These are phyloP conservation scores for Scedosporium boydii DNA, from an alignment of 2,329 filamentous ascomycete species.

Conservation along the genomic window DNA sequence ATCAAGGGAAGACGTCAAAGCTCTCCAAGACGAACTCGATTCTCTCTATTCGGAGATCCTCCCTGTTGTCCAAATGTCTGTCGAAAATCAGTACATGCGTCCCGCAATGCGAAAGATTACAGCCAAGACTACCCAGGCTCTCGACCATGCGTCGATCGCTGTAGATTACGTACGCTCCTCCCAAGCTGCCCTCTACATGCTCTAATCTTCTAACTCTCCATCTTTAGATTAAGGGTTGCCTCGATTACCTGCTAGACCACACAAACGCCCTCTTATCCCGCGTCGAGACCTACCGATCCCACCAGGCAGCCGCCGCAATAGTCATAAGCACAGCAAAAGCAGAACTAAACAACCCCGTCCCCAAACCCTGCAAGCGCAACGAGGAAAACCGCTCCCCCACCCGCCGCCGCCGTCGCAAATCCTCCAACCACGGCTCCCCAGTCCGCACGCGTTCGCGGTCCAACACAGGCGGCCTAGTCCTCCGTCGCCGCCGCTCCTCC, in stretches of 20 bases:
- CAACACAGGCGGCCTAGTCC: conserved; percentile 11
- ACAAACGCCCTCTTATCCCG: conserved; percentile 30
- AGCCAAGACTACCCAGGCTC: conserved; percentile 30
- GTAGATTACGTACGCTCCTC: conserved; percentile 37
- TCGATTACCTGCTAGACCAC: conserved; percentile 41
- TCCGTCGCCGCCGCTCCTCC: conserved; percentile 23
- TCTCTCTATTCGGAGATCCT: conserved; percentile 61
- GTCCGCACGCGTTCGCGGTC: conserved; percentile 17
- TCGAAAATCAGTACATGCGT: conserved; percentile 56
- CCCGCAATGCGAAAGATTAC: conserved; percentile 43
- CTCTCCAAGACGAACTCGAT: conserved; percentile 55
- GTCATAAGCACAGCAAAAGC: conserved; percentile 32
- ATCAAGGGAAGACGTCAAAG: conserved; percentile 31
- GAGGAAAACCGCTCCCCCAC: conserved; percentile 14
- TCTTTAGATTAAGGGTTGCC: conserved; percentile 39
- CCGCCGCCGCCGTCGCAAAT: conserved; percentile 6
- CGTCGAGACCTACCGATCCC: conserved; percentile 34
- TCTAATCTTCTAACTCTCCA: conserved; percentile 10
- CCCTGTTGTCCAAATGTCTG: conserved; percentile 60
- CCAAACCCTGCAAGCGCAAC: conserved; percentile 11
- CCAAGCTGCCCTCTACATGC: rapidly evolving
- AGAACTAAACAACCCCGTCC: conserved; percentile 26
- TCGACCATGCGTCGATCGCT: conserved; percentile 35
- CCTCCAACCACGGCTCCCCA: conserved; percentile 20
- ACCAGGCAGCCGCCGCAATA: conserved; percentile 28